Conservation (phyloP, 257 asterid species). For the Gentiana straminea region DNA sequence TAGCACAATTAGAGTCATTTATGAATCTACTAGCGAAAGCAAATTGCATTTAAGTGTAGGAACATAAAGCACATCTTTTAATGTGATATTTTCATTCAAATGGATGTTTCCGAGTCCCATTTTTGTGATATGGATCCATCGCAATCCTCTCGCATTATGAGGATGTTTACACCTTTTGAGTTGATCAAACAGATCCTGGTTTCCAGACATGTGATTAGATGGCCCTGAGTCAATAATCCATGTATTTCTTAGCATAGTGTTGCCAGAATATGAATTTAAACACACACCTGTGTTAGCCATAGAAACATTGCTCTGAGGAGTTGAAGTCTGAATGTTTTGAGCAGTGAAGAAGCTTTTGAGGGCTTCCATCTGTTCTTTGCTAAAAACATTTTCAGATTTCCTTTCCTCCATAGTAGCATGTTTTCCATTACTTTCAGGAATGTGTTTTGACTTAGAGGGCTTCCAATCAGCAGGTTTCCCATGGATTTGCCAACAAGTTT, state of each 20-base stretch:
- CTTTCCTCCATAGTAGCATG: background rate
- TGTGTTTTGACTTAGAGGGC: too few relatives aligned
- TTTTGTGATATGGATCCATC: background rate
- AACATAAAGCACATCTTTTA: background rate
- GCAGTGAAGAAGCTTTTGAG: too few relatives aligned
- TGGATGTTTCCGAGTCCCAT: background rate
- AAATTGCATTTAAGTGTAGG: conserved; percentile 2
- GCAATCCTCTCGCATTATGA: background rate
- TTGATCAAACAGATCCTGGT: background rate
- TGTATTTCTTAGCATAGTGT: too few relatives aligned
- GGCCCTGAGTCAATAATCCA: too few relatives aligned
- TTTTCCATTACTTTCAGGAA: background rate
- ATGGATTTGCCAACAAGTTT: background rate
- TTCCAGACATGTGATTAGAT: too few relatives aligned
- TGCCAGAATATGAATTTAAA: too few relatives aligned
- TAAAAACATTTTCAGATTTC: background rate
- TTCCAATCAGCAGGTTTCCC: background rate
- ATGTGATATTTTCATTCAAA: background rate
- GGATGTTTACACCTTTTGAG: background rate
- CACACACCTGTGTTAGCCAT: too few relatives aligned
- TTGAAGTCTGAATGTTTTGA: too few relatives aligned
- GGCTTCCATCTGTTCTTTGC: background rate
- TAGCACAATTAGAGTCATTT: background rate
- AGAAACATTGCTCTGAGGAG: too few relatives aligned
- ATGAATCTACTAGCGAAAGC: background rate